Base-by-base conservation (phyloP, 371 early-diverging fungal species). In the Mucor plumbeus region DNA sequence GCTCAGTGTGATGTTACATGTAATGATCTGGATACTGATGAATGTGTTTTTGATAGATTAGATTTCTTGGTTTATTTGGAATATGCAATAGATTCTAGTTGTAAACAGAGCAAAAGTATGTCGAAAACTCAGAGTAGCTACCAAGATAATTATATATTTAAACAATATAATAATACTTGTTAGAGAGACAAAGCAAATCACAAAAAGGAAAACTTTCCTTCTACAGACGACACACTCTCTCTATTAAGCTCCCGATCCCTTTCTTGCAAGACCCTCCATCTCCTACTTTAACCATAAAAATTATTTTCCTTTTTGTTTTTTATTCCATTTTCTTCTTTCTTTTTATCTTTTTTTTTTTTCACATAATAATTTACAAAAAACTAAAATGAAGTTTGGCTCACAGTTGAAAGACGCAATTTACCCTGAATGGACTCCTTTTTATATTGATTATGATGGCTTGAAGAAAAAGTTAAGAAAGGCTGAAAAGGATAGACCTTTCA, bases 361-460 rank as follows among this genome's bases (percentile, higher is more conserved):
- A 35, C 19, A 34, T 11, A 35, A 26, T 6, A 58, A 19, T 55
- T 14, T 35, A 15, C 14, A n/a, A 35, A 31, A 34, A 35, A 13
- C 34, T 17, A 56, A 26, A 7, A 99, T 99, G 99, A 96, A 96
- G 86, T 99, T 97, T 85, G 96, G 95, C 62, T 88, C 91, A 65
- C 94, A 95, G 77, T 85, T 97, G 34, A 85, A 88, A 66, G 90
- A 91, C 41, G 85, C 90, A 43, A 86, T 94, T 61, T 90, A 91
- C 73, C 90, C 91, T 13, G 96, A 95, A 69, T 99, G 98, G 95
- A 85, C 87, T 58, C 88, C 88, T 67, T 91, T 93, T 77, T 99
- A 98, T 76, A 75, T 97, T 31, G 95, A 96, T 70, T 99, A 98
- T 70, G 91, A 95, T 65, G 90, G 87, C 2, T 88, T 98, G 68